phyloP scores from a whole-genome alignment of 1,139 yeast species.

The Pichia sp. region DNA sequence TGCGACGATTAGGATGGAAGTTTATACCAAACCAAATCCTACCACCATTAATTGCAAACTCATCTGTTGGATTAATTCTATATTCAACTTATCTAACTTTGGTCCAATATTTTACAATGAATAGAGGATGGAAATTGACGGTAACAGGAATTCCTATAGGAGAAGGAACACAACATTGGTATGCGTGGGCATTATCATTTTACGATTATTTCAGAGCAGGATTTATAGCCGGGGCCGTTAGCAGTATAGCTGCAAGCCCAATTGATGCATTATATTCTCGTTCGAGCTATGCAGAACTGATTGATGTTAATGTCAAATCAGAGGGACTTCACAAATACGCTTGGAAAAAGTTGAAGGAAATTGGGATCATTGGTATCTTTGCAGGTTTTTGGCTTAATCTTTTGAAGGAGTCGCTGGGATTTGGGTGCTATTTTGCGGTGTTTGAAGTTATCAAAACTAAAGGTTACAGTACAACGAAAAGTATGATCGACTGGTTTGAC shows the following conservation, averaged over 20 bases:
- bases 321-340: conserved; percentile 64
- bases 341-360: conserved; percentile 53
- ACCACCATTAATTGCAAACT: conserved; percentile 84
- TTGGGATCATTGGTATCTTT: conserved; percentile 80
- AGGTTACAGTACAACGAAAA: conserved; percentile 44
- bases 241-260: conserved; percentile 91
- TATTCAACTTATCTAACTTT: conserved; percentile 71
- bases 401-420: conserved; percentile 75
- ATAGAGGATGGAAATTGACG: conserved; percentile 22
- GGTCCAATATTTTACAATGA: conserved; percentile 30
- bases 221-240: conserved; percentile 75
- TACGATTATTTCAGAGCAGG: conserved; percentile 66
- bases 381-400: conserved; percentile 79
- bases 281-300: conserved; percentile 65
- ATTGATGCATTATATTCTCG: conserved; percentile 85
- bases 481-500: conserved; percentile 23
- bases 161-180: conserved; percentile 11
- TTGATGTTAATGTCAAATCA: conserved; percentile 57
- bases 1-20: conserved; percentile 75
- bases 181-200: conserved; percentile 13
- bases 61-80: conserved; percentile 76
- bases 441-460: conserved; percentile 78
- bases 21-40: conserved; percentile 77
- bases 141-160: conserved; percentile 9
- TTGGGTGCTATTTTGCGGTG: conserved; percentile 77